Percentiles rank a stretch among this genome's conserved stretches.
Conservation (phyloP, 352 stramenopile genomes). For the Phytophthora pinifolia region DNA sequence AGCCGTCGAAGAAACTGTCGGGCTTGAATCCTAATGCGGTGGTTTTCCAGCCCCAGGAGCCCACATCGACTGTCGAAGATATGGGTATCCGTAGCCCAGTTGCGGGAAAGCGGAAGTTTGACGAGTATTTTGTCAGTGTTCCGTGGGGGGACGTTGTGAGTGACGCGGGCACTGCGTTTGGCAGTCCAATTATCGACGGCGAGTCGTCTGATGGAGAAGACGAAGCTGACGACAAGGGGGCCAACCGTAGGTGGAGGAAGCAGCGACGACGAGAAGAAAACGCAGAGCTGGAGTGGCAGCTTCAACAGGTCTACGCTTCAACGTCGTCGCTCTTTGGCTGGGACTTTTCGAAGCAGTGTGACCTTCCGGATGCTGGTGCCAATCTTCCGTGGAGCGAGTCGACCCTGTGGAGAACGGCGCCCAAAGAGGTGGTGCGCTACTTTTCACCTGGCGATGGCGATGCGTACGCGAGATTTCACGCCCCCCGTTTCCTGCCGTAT, state of each 20-base stretch:
- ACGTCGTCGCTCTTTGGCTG: conserved; percentile 72
- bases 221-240: conserved; percentile 12
- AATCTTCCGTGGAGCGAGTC: conserved; percentile 46
- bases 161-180: conserved; percentile 21
- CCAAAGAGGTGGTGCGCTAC: conserved; percentile 73
- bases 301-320: conserved; percentile 76
- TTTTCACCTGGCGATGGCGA: conserved; percentile 45
- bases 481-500: conserved; percentile 15
- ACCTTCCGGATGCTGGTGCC: conserved; percentile 26
- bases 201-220: conserved; percentile 31
- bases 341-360: conserved; percentile 66
- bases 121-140: conserved; percentile 66
- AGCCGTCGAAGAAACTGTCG: conserved; percentile 15
- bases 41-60: conserved; percentile 48
- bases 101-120: conserved; percentile 66
- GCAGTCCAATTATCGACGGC: conserved; percentile 14
- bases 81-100: conserved; percentile 5
- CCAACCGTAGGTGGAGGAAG: conserved; percentile 26
- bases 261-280: conserved; percentile 50
- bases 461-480: conserved; percentile 29
- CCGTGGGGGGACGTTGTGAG: conserved; percentile 32
- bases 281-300: conserved; percentile 57
- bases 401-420: conserved; percentile 64
- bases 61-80: neutral
- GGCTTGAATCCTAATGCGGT: conserved; percentile 61